Evolutionary conservation across 768 basidiomycete genomes (phyloP).

Genomic region (Amanita brunnescens): DNA sequence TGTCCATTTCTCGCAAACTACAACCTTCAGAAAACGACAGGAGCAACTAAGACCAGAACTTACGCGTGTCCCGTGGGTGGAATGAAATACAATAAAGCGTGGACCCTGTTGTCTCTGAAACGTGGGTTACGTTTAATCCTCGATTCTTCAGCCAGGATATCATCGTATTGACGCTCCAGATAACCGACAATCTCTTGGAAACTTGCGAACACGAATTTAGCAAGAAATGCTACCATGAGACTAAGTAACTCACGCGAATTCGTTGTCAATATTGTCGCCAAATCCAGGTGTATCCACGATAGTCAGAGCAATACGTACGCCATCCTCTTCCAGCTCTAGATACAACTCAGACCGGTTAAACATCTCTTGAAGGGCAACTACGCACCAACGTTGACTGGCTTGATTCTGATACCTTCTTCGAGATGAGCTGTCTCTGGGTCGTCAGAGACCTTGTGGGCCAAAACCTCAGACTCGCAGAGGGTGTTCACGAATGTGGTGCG

Average conservation of each 20-base stretch:
- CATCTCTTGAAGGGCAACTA: conserved; percentile 11
- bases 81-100: conserved; percentile 96
- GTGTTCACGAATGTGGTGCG: conserved; percentile 99
- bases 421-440: conserved; percentile 84
- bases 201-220: conserved; percentile 30
- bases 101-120: conserved; percentile 96
- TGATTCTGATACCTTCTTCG: conserved; percentile 91
- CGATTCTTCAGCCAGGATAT: conserved; percentile 96
- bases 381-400: conserved; percentile 88
- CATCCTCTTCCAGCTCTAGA: conserved; percentile 95
- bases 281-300: conserved; percentile 99
- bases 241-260: conserved; percentile 71
- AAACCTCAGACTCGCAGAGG: conserved; percentile 91
- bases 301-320: conserved; percentile 94
- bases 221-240: background rate
- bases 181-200: conserved; percentile 97
- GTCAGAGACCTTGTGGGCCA: conserved; percentile 80
- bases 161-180: conserved; percentile 98
- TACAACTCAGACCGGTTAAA: conserved; percentile 4
- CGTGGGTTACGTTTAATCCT: conserved; percentile 99
- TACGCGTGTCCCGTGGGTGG: conserved; percentile 97
- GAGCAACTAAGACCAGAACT: conserved; percentile 22
- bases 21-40: conserved; percentile 5
- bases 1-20: conserved; percentile 95
- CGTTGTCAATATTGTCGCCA: conserved; percentile 98